Evolutionary conservation across 352 stramenopile species (phyloP).

Genomic region (Globisporangium apiculatum): DNA sequence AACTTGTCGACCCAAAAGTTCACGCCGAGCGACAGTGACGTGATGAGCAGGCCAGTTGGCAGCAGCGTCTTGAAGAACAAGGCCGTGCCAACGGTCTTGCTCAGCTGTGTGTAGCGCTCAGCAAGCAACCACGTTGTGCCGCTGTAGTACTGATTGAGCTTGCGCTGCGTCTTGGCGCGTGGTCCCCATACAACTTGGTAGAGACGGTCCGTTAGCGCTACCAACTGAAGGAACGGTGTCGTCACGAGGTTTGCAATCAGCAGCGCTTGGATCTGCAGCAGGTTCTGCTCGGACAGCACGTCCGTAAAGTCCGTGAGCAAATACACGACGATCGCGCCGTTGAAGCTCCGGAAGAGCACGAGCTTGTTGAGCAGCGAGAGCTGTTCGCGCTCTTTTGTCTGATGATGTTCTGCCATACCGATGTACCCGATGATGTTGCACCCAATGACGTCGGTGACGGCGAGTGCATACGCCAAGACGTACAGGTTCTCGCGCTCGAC

Average conservation of each 20-base stretch:
- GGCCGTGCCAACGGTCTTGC: slow-evolving; percentile 53
- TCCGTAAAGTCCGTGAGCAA: slow-evolving; percentile 71
- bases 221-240: slow-evolving; percentile 52
- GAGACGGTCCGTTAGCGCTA: slow-evolving; percentile 47
- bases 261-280: slow-evolving; percentile 68
- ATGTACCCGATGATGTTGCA: slow-evolving; percentile 57
- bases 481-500: slow-evolving; percentile 30
- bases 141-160: slow-evolving; percentile 73
- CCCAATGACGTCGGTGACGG: slow-evolving; percentile 49
- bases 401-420: slow-evolving; percentile 47
- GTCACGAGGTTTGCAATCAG: slow-evolving; percentile 75
- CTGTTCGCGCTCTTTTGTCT: slow-evolving; percentile 64
- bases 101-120: slow-evolving; percentile 62
- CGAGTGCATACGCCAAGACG: slow-evolving; percentile 41
- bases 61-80: slow-evolving; percentile 65
- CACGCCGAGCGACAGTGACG: slow-evolving; percentile 51
- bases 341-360: slow-evolving; percentile 63
- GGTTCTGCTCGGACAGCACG: slow-evolving; percentile 51
- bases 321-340: slow-evolving; percentile 69
- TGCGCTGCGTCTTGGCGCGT: slow-evolving; percentile 58
- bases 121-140: slow-evolving; percentile 62
- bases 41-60: slow-evolving; percentile 58
- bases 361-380: slow-evolving; percentile 78
- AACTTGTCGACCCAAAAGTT: slow-evolving; percentile 86
- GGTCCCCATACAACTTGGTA: slow-evolving; percentile 34